Evolutionary conservation across 2,329 filamentous ascomycete genomes (phyloP).

Genomic region (Lachnellula subtilissima): DNA sequence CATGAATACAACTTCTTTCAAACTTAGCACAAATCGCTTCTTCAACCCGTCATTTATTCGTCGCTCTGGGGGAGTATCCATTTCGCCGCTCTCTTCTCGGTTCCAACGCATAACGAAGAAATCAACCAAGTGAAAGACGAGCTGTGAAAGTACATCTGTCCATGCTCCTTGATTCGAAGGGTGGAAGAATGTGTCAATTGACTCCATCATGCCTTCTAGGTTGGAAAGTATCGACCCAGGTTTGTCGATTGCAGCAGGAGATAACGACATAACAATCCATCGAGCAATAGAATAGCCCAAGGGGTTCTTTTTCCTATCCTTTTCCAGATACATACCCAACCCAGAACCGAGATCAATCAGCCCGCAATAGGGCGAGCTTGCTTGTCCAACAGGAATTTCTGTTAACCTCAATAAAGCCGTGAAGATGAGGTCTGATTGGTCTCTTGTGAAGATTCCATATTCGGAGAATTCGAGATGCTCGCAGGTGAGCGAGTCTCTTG

Average conservation of each 20-base stretch:
- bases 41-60: conserved; percentile 77
- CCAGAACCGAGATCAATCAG: conserved; percentile 79
- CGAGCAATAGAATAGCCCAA: conserved; percentile 86
- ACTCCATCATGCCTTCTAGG: conserved; percentile 87
- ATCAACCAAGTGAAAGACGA: conserved; percentile 88
- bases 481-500: conserved; percentile 75
- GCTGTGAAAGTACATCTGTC: conserved; percentile 84
- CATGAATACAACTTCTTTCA: conserved; percentile 96
- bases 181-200: conserved; percentile 97
- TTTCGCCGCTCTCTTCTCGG: conserved; percentile 85
- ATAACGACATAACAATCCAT: conserved; percentile 90
- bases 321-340: conserved; percentile 78
- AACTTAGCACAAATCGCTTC: conserved; percentile 78
- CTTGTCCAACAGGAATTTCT: conserved; percentile 94
- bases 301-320: conserved; percentile 90
- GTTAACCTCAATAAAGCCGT: conserved; percentile 84
- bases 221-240: conserved; percentile 76
- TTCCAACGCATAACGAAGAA: conserved; percentile 99
- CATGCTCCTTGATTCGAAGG: conserved; percentile 91
- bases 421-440: conserved; percentile 89
- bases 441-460: conserved; percentile 85
- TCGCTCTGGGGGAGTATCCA: conserved; percentile 76
- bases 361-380: conserved; percentile 81
- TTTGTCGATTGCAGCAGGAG: conserved; percentile 73
- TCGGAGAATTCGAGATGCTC: conserved; percentile 74